Percentiles rank a stretch among this genome's conserved stretches.
Conservation (phyloP, 306 rosid species). For the Carpinus viminea region DNA sequence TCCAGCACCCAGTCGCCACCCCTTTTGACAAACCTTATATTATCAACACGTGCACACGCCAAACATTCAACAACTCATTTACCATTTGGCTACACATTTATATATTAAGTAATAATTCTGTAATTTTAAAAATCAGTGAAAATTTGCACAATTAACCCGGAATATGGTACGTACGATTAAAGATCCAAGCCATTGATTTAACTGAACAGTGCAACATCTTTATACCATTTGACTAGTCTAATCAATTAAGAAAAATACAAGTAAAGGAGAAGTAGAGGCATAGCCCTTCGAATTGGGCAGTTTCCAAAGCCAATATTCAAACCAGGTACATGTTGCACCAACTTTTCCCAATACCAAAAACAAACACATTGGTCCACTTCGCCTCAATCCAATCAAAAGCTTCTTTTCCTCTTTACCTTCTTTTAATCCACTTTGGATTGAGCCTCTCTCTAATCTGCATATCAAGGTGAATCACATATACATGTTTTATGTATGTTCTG, state of each 20-base stretch:
- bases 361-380: slow-evolving; percentile 43
- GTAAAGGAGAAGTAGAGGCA: slow-evolving; percentile 9
- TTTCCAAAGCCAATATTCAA: slow-evolving; percentile 42
- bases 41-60: too few relatives aligned
- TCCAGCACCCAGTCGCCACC: too few relatives aligned
- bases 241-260: slow-evolving; percentile 29
- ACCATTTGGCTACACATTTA: too few relatives aligned
- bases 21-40: too few relatives aligned
- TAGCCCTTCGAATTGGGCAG: slow-evolving; percentile 24
- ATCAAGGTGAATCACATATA: too few relatives aligned
- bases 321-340: slow-evolving; percentile 36
- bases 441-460: slow-evolving; percentile 20
- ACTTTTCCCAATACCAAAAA: slow-evolving; percentile 49
- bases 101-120: too few relatives aligned
- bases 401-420: slow-evolving; percentile 43
- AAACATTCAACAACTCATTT: too few relatives aligned
- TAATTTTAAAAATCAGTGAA: too few relatives aligned
- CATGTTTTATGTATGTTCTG: too few relatives aligned
- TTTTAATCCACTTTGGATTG: slow-evolving; percentile 19
- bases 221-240: slow-evolving; percentile 25
- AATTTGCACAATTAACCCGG: too few relatives aligned
- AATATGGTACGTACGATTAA: too few relatives aligned
- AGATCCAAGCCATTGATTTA: slow-evolving; percentile 27
- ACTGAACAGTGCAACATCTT: slow-evolving; percentile 14
- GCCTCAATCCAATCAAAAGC: slow-evolving; percentile 48